These are phyloP conservation scores for Pyricularia pennisetigena DNA, from an alignment of 2,329 filamentous ascomycete species.

Conservation along the genomic window DNA sequence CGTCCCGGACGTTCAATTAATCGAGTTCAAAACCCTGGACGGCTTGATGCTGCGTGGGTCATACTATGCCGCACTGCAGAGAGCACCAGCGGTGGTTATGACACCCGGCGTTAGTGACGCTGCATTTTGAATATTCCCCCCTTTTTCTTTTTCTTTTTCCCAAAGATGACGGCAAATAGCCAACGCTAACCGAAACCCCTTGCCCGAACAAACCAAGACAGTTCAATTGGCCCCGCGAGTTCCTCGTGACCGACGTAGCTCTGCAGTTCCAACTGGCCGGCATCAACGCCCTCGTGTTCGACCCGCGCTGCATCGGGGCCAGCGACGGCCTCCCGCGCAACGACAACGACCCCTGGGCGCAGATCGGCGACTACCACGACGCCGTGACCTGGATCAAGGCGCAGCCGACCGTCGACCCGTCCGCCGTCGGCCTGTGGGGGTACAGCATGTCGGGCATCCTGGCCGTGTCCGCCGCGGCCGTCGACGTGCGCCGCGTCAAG, in stretches of 20 bases:
- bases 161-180: not conserved
- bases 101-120: not conserved
- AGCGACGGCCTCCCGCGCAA: not conserved
- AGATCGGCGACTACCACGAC: not conserved
- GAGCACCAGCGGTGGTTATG: not conserved
- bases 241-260: not conserved
- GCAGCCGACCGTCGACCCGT: not conserved
- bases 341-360: constrained; percentile 2
- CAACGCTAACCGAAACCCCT: not conserved
- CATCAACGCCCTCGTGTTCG: constrained; percentile 1
- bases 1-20: not conserved
- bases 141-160: no score
- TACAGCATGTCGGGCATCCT: not conserved
- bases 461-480: not conserved
- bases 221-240: not conserved
- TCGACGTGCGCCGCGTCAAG: not conserved
- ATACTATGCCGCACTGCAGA: not conserved
- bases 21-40: constrained; percentile 3
- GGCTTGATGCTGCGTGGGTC: not conserved
- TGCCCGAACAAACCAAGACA: not conserved
- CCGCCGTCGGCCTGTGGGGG: not conserved
- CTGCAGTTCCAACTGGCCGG: not conserved
- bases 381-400: not conserved
- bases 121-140: no score
- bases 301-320: not conserved